phyloP scores from a whole-genome alignment of 2,329 filamentous ascomycete species.

The Penicillium expansum region DNA sequence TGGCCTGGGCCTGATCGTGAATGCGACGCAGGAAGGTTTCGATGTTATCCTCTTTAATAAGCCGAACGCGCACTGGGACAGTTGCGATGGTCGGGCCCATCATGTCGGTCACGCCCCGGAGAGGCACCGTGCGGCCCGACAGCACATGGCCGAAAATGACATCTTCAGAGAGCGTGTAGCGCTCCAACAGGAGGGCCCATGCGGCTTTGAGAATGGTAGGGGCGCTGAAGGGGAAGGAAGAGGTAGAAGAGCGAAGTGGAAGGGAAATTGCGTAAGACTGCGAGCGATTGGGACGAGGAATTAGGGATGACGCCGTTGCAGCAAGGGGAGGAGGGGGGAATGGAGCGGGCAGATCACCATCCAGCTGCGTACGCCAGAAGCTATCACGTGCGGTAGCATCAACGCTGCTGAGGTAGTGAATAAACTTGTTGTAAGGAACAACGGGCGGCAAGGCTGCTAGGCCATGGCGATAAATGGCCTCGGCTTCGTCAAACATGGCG shows the following conservation, averaged over 20 bases:
- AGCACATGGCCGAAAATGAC: background rate
- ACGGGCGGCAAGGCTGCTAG: background rate
- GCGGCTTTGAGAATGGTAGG: conserved; percentile 1
- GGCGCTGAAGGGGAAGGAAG: background rate
- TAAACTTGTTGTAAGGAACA: background rate
- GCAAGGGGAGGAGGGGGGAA: background rate
- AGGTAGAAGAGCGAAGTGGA: background rate
- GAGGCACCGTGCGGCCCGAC: background rate
- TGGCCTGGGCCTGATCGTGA: background rate
- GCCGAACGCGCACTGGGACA: background rate
- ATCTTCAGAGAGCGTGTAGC: background rate
- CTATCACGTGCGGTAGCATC: background rate
- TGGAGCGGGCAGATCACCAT: background rate
- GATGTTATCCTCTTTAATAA: background rate
- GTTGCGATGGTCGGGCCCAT: background rate
- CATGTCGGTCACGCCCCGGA: background rate
- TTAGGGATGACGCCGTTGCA: background rate
- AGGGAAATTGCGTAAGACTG: background rate
- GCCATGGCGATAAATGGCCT: background rate
- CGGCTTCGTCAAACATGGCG: background rate
- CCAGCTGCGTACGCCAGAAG: background rate
- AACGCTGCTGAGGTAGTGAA: background rate
- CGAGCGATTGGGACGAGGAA: background rate
- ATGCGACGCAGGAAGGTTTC: background rate
- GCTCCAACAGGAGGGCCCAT: background rate